Evolutionary conservation across 208 protist genomes (phyloP).

Genomic region (Histomonas meleagridis): DNA sequence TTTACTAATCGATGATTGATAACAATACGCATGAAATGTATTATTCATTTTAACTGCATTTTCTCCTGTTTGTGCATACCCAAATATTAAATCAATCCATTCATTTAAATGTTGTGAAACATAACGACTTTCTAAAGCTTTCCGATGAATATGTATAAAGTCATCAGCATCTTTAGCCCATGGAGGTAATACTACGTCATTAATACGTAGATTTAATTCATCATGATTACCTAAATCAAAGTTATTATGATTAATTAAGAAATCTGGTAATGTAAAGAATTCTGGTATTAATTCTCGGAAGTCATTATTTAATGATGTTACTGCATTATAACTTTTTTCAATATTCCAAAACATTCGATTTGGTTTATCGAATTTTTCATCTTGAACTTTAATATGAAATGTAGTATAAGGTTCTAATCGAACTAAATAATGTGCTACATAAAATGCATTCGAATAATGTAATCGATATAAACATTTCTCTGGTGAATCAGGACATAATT

Average conservation of each 20-base stretch:
- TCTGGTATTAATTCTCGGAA: slow-evolving; percentile 55
- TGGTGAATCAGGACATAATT: slow-evolving; percentile 25
- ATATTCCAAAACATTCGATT: neutral
- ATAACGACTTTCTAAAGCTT: slow-evolving; percentile 53
- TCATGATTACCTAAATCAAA: slow-evolving; percentile 50
- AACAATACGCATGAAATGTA: slow-evolving; percentile 28
- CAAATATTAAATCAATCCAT: slow-evolving; percentile 65
- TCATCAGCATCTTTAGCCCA: slow-evolving; percentile 45
- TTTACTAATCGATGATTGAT: neutral
- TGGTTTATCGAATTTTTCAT: neutral
- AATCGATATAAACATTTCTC: slow-evolving; percentile 4
- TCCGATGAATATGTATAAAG: slow-evolving; percentile 56
- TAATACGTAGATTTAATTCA: neutral
- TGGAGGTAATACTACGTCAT: slow-evolving; percentile 42
- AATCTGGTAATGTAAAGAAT: slow-evolving; percentile 56
- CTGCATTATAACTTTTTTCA: neutral
- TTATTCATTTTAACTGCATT: neutral
- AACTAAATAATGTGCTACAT: slow-evolving; percentile 45
- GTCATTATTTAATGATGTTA: neutral
- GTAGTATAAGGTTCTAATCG: slow-evolving; percentile 46
- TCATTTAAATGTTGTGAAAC: slow-evolving; percentile 50
- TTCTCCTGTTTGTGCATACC: slow-evolving; percentile 53
- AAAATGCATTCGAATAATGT: slow-evolving; percentile 46
- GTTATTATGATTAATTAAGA: slow-evolving; percentile 50
- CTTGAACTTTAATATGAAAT: slow-evolving; percentile 44